Conservation (phyloP, 1,139 yeast species). For the Debaryomyces fabryi region DNA sequence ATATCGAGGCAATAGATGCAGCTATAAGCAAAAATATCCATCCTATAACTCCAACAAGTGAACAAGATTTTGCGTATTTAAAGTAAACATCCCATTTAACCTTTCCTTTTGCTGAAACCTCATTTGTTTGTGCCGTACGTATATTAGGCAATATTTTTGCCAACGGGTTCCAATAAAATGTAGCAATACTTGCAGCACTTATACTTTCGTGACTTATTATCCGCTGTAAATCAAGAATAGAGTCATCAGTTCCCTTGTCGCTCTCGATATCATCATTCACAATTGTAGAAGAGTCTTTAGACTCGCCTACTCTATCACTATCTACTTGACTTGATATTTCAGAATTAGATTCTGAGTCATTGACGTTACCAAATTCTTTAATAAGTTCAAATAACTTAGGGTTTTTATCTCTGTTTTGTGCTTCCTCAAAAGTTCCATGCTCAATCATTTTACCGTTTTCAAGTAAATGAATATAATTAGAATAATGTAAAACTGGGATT, state of each 20-base stretch:
- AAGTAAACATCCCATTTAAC: slow-evolving; percentile 36
- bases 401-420: slow-evolving; percentile 17
- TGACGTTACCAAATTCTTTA: slow-evolving; percentile 23
- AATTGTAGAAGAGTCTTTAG: slow-evolving; percentile 1
- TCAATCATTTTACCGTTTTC: slow-evolving; percentile 33
- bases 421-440: slow-evolving; percentile 33
- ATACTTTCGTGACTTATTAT: slow-evolving; percentile 2
- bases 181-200: slow-evolving; percentile 8
- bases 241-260: background rate
- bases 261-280: slow-evolving; percentile 1
- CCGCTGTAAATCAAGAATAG: background rate
- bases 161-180: slow-evolving; percentile 36
- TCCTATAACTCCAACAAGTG: slow-evolving; percentile 27
- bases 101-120: slow-evolving; percentile 33
- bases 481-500: slow-evolving; percentile 35
- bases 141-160: slow-evolving; percentile 26
- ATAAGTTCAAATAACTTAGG: slow-evolving; percentile 31
- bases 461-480: slow-evolving; percentile 32
- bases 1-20: slow-evolving; percentile 25
- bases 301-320: background rate
- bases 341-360: background rate
- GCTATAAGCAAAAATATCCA: slow-evolving; percentile 27
- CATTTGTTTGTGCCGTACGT: slow-evolving; percentile 32
- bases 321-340: background rate
- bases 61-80: slow-evolving; percentile 41